Percentiles rank a stretch among this genome's conserved stretches.
Evolutionary conservation across 441 rosid species (phyloP).

Genomic region (Arabidopsis lyrata): DNA sequence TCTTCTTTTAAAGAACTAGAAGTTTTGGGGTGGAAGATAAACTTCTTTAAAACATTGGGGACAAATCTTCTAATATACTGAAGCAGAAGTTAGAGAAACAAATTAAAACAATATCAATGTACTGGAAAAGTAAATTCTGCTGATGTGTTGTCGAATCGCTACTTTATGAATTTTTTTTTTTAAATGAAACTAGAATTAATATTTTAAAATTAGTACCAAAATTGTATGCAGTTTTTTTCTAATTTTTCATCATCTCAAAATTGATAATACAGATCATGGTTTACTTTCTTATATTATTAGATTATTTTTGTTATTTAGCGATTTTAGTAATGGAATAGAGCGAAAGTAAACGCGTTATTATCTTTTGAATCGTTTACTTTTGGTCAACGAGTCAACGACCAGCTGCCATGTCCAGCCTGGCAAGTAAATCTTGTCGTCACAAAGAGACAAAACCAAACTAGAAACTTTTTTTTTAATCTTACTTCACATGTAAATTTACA

Average conservation of each 20-base stretch:
- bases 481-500: slow-evolving; percentile 11
- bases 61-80: too few species aligned
- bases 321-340: not conserved
- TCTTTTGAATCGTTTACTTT: not conserved
- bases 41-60: not conserved
- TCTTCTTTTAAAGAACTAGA: not conserved
- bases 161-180: not conserved
- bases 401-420: slow-evolving; percentile 40
- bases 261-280: not conserved
- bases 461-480: not conserved
- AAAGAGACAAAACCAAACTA: slow-evolving; percentile 36
- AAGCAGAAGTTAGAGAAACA: too few species aligned
- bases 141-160: not conserved
- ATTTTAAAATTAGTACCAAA: too few species aligned
- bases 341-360: slow-evolving; percentile 35
- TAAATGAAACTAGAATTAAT: not conserved
- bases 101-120: too few species aligned
- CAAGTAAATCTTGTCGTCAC: slow-evolving; percentile 34
- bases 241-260: not conserved
- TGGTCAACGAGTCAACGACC: slow-evolving; percentile 38
- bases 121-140: too few species aligned
- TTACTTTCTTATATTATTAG: too few species aligned
- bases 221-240: not conserved
- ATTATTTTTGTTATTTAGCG: not conserved
- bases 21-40: slow-evolving; percentile 1